These are phyloP conservation scores for Brassica nigra DNA, from an alignment of 345 rosid species.

Conservation along the genomic window DNA sequence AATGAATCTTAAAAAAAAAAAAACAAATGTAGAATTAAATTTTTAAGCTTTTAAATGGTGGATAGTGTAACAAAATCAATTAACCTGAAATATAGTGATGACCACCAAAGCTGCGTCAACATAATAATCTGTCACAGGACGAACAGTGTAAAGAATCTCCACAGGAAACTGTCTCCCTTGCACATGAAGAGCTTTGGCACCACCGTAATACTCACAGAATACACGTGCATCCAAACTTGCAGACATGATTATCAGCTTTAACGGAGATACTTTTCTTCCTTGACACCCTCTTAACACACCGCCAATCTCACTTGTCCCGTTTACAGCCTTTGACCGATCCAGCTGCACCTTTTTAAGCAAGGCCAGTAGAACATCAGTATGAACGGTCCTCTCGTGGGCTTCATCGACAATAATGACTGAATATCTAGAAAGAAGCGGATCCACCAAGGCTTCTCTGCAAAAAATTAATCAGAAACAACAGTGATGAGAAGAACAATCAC, in stretches of 20 bases:
- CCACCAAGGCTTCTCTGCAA: constrained; percentile 82
- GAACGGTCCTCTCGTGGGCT: constrained; percentile 96
- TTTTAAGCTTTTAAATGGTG: no score
- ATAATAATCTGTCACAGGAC: constrained; percentile 67
- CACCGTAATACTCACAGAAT: constrained; percentile 78
- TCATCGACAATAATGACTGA: constrained; percentile 86
- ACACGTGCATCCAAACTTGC: constrained; percentile 95
- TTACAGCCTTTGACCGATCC: constrained; percentile 51
- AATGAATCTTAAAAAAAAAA: constrained; percentile 52
- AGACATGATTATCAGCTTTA: constrained; percentile 91
- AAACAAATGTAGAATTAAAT: no score
- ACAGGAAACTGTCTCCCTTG: constrained; percentile 88
- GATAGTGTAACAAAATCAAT: constrained; percentile 15
- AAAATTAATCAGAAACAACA: neutral
- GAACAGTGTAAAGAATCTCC: constrained; percentile 65
- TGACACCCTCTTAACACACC: constrained; percentile 43
- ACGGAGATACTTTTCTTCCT: constrained; percentile 56
- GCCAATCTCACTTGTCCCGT: no score
- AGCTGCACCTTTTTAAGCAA: constrained; percentile 74
- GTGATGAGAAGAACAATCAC: neutral
- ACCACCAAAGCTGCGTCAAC: constrained; percentile 62
- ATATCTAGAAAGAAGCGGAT: constrained; percentile 81
- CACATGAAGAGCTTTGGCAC: constrained; percentile 86
- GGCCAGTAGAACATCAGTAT: constrained; percentile 87
- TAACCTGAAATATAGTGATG: constrained; percentile 84